Evolutionary conservation across 1,284 basidiomycete genomes (phyloP).

Genomic region (Boletus chippewaensis): DNA sequence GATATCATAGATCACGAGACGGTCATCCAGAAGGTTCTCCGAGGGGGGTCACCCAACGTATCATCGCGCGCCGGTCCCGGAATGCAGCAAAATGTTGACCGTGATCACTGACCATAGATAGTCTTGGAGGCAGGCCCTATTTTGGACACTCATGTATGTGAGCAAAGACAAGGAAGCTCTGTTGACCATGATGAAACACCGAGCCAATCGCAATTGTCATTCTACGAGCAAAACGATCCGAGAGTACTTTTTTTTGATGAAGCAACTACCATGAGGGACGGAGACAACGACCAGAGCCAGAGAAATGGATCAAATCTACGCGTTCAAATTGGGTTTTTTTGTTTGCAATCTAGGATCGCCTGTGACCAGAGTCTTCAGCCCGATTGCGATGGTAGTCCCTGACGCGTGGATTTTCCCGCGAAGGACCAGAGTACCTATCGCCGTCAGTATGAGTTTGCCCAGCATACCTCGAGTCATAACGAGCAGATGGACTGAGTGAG

Average conservation of each 20-base stretch:
- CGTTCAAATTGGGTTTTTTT: background rate
- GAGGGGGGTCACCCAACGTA: conserved; percentile 32
- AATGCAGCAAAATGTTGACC: background rate
- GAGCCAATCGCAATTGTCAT: background rate
- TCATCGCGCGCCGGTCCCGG: conserved; percentile 27
- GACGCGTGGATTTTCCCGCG: conserved; percentile 34
- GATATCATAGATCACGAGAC: conserved; percentile 25
- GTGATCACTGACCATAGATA: conserved; percentile 1
- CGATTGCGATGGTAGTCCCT: conserved; percentile 63
- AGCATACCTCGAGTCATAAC: conserved; percentile 41
- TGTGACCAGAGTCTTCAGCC: conserved; percentile 37
- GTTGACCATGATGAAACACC: conserved; percentile 4
- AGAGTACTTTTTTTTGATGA: conserved; percentile 5
- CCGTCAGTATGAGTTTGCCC: conserved; percentile 39
- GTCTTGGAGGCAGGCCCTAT: conserved; percentile 7
- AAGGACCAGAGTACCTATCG: conserved; percentile 37
- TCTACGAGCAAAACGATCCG: conserved; percentile 8
- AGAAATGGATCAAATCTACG: no score
- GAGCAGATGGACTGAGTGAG: conserved; percentile 57
- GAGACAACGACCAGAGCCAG: background rate
- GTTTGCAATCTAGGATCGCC: conserved; percentile 29
- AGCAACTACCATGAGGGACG: background rate
- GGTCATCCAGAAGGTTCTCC: conserved; percentile 28
- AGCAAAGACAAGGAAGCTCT: conserved; percentile 6
- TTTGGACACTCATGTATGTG: conserved; percentile 3